Base-by-base conservation (phyloP, 164 flowering plant species). In the Umbellularia californica region DNA sequence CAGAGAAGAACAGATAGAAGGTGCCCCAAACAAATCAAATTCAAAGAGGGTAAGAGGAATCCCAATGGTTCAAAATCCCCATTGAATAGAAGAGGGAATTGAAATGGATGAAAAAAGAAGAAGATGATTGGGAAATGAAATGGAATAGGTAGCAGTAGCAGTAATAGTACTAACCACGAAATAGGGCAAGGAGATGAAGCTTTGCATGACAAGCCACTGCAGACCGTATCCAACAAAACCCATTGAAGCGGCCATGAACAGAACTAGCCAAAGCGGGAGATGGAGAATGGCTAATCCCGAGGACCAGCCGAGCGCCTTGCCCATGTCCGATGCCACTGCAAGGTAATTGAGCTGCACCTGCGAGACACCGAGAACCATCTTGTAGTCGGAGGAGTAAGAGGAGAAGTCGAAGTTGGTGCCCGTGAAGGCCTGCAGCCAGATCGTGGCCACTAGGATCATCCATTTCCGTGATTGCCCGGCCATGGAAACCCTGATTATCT, bases 351-450 rank as follows among this genome's bases (percentile, higher is more conserved):
- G 78, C 81, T 90, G 92, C 3, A 92, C 91, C 84, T 95, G 99
- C 0, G 98, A 88, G 1, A 95, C 76, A 20, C 90, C 93, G 3
- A 95, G 65, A 5, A 89, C 92, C 51, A 92, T 82, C 79, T 95
- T 93, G 80, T 89, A 30, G 35, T 76, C 79, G 66, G 98, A 88
- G 2, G 99, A 95, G 77, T 95, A 95, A 1, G 88, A 87, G 1
- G 98, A 90, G 89, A 95, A 95, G 72, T 95, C 98, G 77, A 93
- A 95, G 65, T 95, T 95, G 1, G 99, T 95, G 2, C 99, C 99
- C 1, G 99, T 95, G 75, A 90, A 95, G 0, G 99, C 97, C 79
- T 95, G 99, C 72, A 95, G 82, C 98, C 99, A 95, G 2, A 92
- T 87, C 7, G 94, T 88, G 0, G 93, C 96, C 70, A 95, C 94